Evolutionary conservation across 176 grass and related monocot species (phyloP).

Genomic region (Musa itinerans): DNA sequence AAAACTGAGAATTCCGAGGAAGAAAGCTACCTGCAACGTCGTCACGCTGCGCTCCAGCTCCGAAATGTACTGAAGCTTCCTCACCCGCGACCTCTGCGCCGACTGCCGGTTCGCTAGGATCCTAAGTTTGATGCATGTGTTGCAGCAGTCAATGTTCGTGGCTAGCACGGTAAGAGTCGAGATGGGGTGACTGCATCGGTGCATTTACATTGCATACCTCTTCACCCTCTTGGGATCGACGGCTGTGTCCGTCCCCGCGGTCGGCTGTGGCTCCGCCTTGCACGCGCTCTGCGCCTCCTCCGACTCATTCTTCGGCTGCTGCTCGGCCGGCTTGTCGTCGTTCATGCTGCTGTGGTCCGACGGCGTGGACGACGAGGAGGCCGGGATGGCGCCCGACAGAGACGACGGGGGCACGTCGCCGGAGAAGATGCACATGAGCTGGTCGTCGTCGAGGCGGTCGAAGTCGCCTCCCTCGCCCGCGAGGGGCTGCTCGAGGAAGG

Average conservation of each 20-base stretch:
- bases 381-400: background rate
- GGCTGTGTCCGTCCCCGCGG: background rate
- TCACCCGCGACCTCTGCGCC: constrained; percentile 85
- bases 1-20: background rate
- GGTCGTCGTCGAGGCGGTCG: constrained; percentile 17
- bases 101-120: constrained; percentile 93
- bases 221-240: constrained; percentile 81
- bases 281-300: constrained; percentile 65
- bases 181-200: background rate
- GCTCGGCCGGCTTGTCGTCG: constrained; percentile 29
- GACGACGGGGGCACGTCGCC: constrained; percentile 23
- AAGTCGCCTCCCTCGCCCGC: background rate
- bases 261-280: constrained; percentile 9
- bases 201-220: constrained; percentile 27
- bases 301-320: constrained; percentile 12
- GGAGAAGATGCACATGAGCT: constrained; percentile 17
- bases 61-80: constrained; percentile 95
- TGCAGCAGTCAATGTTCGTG: too few relatives aligned
- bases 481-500: constrained; percentile 17
- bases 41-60: constrained; percentile 85
- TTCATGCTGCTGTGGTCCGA: constrained; percentile 62
- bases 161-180: too few relatives aligned
- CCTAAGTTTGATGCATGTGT: constrained; percentile 23
- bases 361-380: constrained; percentile 23
- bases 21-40: constrained; percentile 56